phyloP scores from a whole-genome alignment of 495 filamentous ascomycete species.

The Clavariopsis aquatica region DNA sequence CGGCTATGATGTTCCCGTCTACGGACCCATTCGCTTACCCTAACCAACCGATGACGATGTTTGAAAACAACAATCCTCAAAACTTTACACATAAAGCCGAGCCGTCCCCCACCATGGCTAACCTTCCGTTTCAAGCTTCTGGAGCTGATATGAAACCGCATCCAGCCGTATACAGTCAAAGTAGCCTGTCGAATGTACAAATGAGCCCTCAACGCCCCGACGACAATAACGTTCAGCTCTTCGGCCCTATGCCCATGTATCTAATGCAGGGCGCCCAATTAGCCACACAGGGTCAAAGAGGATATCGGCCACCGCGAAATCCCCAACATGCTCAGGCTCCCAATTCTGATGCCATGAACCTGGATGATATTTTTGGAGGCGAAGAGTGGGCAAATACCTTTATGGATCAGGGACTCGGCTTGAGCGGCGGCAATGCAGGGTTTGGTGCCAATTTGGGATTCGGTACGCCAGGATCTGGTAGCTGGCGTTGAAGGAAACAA shows the following conservation, averaged over 20 bases:
- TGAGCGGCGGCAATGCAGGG: slow-evolving; percentile 13
- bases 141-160: slow-evolving; percentile 26
- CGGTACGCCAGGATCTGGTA: neutral
- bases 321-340: slow-evolving; percentile 2
- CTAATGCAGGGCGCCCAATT: slow-evolving; percentile 48
- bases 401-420: slow-evolving; percentile 30
- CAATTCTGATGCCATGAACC: slow-evolving; percentile 36
- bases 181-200: neutral
- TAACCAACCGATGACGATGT: slow-evolving; percentile 72
- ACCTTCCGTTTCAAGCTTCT: slow-evolving; percentile 8
- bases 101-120: slow-evolving; percentile 12
- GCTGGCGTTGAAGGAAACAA: neutral
- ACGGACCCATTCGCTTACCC: slow-evolving; percentile 89
- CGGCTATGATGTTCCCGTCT: slow-evolving; percentile 90
- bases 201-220: slow-evolving; percentile 9
- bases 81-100: slow-evolving; percentile 41
- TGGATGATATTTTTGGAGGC: slow-evolving; percentile 44
- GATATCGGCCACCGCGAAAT: slow-evolving; percentile 6
- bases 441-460: slow-evolving; percentile 4
- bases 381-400: slow-evolving; percentile 40
- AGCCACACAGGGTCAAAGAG: slow-evolving; percentile 14
- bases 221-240: slow-evolving; percentile 57
- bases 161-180: slow-evolving; percentile 7
- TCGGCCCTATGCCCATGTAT: slow-evolving; percentile 58
- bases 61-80: slow-evolving; percentile 54